These are phyloP conservation scores for Plasmopara viticola DNA, from an alignment of 352 stramenopile genomes.

Conservation along the genomic window DNA sequence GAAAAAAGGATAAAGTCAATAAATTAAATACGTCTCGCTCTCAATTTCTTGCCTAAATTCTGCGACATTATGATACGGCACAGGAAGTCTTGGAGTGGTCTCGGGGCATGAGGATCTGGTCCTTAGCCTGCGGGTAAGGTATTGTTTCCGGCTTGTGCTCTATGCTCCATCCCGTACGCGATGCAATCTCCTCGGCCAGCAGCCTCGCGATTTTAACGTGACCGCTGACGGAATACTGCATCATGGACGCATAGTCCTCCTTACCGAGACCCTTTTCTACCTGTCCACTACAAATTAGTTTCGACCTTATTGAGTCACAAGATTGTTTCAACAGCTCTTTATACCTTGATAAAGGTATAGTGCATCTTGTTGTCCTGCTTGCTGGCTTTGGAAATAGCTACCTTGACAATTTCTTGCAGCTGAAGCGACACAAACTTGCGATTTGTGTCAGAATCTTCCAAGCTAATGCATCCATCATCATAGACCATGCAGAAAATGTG, in stretches of 20 bases:
- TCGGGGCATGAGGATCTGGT: slow-evolving; percentile 65
- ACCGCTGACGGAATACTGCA: slow-evolving; percentile 78
- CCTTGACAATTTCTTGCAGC: slow-evolving; percentile 81
- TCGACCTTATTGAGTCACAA: background rate
- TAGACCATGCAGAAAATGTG: slow-evolving; percentile 86
- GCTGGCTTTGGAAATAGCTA: slow-evolving; percentile 72
- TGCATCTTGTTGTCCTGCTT: slow-evolving; percentile 78
- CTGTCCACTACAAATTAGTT: slow-evolving; percentile 18
- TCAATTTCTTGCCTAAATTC: slow-evolving; percentile 11
- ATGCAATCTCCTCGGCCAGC: slow-evolving; percentile 64
- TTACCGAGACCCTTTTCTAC: slow-evolving; percentile 58
- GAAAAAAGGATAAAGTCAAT: slow-evolving; percentile 1
- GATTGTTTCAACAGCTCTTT: background rate
- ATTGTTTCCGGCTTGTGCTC: slow-evolving; percentile 50
- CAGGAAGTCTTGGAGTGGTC: slow-evolving; percentile 40
- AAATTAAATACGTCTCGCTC: slow-evolving; percentile 29
- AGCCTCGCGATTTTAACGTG: slow-evolving; percentile 78
- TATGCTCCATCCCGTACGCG: slow-evolving; percentile 58
- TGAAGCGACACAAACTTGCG: slow-evolving; percentile 73
- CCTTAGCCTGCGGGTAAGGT: slow-evolving; percentile 74
- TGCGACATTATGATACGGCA: slow-evolving; percentile 24
- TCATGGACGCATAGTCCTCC: slow-evolving; percentile 71
- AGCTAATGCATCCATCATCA: slow-evolving; percentile 76
- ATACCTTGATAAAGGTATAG: slow-evolving; percentile 75
- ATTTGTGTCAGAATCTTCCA: slow-evolving; percentile 65